Percentiles rank a stretch among this genome's conserved stretches.
Conservation (phyloP, 371 early-diverging fungal species). For the Zopfochytrium polystomum region DNA sequence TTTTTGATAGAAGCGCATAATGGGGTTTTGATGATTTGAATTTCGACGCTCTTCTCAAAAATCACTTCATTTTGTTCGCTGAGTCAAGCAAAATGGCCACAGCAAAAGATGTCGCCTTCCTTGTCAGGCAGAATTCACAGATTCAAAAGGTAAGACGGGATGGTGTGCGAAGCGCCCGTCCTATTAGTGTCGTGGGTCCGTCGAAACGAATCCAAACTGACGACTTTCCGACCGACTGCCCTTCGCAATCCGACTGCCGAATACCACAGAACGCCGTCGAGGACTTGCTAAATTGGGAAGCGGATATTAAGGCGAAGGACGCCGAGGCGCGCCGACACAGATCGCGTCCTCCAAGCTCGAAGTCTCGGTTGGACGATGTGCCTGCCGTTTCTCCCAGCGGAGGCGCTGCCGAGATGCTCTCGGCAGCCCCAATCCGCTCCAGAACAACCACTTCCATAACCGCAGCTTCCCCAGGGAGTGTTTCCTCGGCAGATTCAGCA, state of each 20-base stretch:
- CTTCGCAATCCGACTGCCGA: neutral
- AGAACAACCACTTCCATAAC: neutral
- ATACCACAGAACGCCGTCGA: neutral
- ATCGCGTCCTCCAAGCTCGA: neutral
- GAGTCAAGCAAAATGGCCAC: neutral
- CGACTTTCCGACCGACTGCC: neutral
- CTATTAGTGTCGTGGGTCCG: too few relatives aligned
- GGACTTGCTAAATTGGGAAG: constrained; percentile 43
- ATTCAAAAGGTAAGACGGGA: neutral
- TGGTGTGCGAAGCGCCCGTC: too few relatives aligned
- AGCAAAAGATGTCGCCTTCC: neutral
- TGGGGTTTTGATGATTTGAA: too few relatives aligned
- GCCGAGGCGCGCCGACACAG: neutral
- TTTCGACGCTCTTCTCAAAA: too few relatives aligned
- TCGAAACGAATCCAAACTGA: neutral
- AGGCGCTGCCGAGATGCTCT: constrained; percentile 37
- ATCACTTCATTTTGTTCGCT: neutral
- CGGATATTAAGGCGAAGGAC: constrained; percentile 36
- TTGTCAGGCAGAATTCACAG: neutral
- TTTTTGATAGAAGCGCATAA: too few relatives aligned
- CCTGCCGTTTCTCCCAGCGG: neutral
- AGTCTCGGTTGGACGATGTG: constrained; percentile 5
- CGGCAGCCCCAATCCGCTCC: constrained; percentile 50
- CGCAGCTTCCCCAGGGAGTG: constrained; percentile 17
- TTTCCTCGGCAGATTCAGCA: too few relatives aligned